phyloP scores from a whole-genome alignment of 352 stramenopile species.

The Globisporangium cystogenes region DNA sequence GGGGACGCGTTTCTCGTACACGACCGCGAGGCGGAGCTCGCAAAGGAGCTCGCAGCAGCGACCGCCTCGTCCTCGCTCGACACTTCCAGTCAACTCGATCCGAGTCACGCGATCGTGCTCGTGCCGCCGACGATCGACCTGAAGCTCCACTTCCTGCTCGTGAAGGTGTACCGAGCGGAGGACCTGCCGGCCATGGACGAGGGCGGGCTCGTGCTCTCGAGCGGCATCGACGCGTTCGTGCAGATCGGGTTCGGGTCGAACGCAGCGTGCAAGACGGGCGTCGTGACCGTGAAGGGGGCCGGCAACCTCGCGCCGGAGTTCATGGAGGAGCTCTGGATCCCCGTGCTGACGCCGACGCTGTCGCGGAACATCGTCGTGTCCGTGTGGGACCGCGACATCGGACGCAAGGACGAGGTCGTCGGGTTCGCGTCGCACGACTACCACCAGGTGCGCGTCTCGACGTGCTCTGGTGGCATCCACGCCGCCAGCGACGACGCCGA shows the following conservation, averaged over 20 bases:
- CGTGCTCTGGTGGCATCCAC: slow-evolving; percentile 21
- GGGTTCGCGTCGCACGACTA: slow-evolving; percentile 70
- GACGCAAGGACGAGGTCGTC: slow-evolving; percentile 66
- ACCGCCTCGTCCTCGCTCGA: background rate
- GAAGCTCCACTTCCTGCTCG: slow-evolving; percentile 72
- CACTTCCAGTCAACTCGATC: slow-evolving; percentile 8
- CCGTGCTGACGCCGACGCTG: slow-evolving; percentile 70
- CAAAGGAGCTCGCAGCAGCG: slow-evolving; percentile 32
- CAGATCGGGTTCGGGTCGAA: slow-evolving; percentile 66
- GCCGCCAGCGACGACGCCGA: slow-evolving; percentile 2
- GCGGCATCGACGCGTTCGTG: slow-evolving; percentile 82
- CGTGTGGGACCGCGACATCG: slow-evolving; percentile 77
- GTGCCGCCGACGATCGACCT: slow-evolving; percentile 74
- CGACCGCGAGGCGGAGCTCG: slow-evolving; percentile 62
- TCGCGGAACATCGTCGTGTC: slow-evolving; percentile 66
- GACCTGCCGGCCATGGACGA: slow-evolving; percentile 81
- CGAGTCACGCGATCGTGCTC: slow-evolving; percentile 40
- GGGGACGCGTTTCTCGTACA: slow-evolving; percentile 61
- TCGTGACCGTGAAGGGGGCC: slow-evolving; percentile 58
- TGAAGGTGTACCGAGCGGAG: slow-evolving; percentile 73
- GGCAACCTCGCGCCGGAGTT: slow-evolving; percentile 50
- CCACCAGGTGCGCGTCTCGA: slow-evolving; percentile 33
- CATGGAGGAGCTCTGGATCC: slow-evolving; percentile 84
- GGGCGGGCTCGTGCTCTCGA: slow-evolving; percentile 30
- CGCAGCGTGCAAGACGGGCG: slow-evolving; percentile 30